Evolutionary conservation across 2,329 filamentous ascomycete species (phyloP), one percentile per base, ranked within the genome.

Genomic region (Pseudomassariella vexata): DNA sequence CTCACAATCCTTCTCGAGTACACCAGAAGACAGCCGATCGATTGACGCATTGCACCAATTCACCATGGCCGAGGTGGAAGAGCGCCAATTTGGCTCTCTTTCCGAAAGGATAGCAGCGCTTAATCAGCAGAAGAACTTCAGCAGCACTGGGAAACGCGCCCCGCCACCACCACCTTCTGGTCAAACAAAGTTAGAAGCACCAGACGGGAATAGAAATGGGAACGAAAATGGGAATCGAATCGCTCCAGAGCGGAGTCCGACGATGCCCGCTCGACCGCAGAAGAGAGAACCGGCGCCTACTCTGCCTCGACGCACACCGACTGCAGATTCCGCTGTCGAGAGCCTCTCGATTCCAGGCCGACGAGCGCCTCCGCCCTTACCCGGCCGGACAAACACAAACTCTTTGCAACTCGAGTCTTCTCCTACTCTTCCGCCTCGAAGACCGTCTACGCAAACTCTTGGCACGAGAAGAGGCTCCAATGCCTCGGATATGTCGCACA

Each of bases 31-130:
- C n/a, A n/a, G n/a, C n/a, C n/a, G n/a, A n/a, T n/a, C n/a, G n/a
- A n/a, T n/a, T n/a, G n/a, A 23, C n/a, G 9, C 22, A 20, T 23
- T 23, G 12, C 20, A n/a, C n/a, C n/a, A 28, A 17, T 9, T 25
- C 36, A 38, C 30, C 37, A 81, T 81, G 77, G 65, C 73, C 6
- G 76, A 81, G 32, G 61, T 67, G 26, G 73, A 79, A 45, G 76
- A 80, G 48, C 74, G 74, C 23, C 70, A 70, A 39, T 79, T 76
- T 53, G 76, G 62, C 37, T 70, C 70, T 6, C 64, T 82, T 17
- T 68, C 73, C 5, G 74, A 79, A 53, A 67, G 77, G 32, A 81
- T 81, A 40, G 76, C 76, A 8, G 77, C 77, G 19, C 64, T 82
- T 41, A 80, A 80, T 44, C 59, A 63, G 48, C 69, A 79, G 53